Percentiles rank a stretch among this genome's conserved stretches.
These are phyloP conservation scores for thale cress (Arabidopsis thaliana) DNA, from an alignment of 345 rosid genomes.

Conservation along the genomic window TAIR10.1 NC_003070.9:2730001-2730500, in stretches of 20 bases:
- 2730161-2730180: conserved; percentile 5
- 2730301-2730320: not conserved
- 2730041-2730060: conserved; percentile 93
- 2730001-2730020: conserved; percentile 85
- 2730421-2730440: conserved; percentile 98
- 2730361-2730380: conserved; percentile 35
- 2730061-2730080: conserved; percentile 91
- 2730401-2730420: conserved; percentile 99
- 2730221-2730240: conserved; percentile 1
- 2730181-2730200: conserved; percentile 13
- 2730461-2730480: conserved; percentile 97
- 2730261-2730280: not conserved
- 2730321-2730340: conserved; percentile 13
- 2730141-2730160: conserved; percentile 58
- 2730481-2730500: conserved; percentile 95
- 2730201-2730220: not conserved
- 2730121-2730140: conserved; percentile 75
- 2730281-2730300: conserved; percentile 9
- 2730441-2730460: conserved; percentile 98
- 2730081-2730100: conserved; percentile 86
- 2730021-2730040: conserved; percentile 87
- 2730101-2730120: conserved; percentile 73
- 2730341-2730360: not conserved
- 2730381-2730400: conserved; percentile 43
- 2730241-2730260: conserved; percentile 10